These are phyloP conservation scores for Cladosporium sphaerospermum DNA, from an alignment of 2,329 filamentous ascomycete species.

Conservation along the genomic window DNA sequence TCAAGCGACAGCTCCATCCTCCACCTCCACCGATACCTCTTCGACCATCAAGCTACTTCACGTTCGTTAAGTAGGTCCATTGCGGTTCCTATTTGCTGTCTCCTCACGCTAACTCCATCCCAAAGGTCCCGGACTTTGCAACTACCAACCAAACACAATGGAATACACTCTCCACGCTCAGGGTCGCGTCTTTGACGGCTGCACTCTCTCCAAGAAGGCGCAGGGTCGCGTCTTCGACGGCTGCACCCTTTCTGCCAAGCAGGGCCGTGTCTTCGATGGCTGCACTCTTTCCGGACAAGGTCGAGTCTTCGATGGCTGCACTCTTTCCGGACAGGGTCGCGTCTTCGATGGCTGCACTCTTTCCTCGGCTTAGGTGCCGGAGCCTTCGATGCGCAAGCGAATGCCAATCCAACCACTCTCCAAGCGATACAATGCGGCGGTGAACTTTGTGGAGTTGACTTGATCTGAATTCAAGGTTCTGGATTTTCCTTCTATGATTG, in stretches of 20 bases:
- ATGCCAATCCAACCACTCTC: neutral
- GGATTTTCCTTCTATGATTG: neutral
- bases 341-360: slow-evolving; percentile 1
- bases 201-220: neutral
- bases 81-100: neutral
- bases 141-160: slow-evolving; percentile 9
- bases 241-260: neutral
- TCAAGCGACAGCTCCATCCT: neutral
- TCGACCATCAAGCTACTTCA: slow-evolving; percentile 3
- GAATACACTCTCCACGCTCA: neutral
- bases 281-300: neutral
- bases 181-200: neutral
- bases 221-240: neutral
- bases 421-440: too few relatives aligned
- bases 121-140: slow-evolving; percentile 8
- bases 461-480: neutral
- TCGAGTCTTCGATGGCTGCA: neutral
- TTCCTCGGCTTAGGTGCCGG: neutral
- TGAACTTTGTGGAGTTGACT: neutral
- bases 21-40: slow-evolving; percentile 5
- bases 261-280: neutral
- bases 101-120: neutral
- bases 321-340: neutral
- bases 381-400: neutral
- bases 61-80: slow-evolving; percentile 7